Evolutionary conservation across 768 basidiomycete species (phyloP).

Genomic region (Collybia mongolica): DNA sequence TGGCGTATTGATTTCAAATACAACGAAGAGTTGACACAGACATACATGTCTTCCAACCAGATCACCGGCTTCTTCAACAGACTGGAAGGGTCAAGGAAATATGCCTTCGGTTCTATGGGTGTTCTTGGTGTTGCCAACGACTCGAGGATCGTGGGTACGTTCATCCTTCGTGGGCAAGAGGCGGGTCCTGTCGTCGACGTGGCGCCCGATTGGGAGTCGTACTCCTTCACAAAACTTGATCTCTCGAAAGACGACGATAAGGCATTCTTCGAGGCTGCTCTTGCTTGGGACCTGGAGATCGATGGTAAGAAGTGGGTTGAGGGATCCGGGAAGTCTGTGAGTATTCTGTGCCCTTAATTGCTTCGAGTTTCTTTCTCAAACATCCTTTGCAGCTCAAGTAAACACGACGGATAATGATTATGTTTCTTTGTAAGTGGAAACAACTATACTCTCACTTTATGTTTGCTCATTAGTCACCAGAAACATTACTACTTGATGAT

Average conservation of each 20-base stretch:
- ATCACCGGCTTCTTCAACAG: constrained; percentile 97
- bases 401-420: not conserved
- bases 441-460: too few relatives aligned
- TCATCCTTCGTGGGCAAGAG: constrained; percentile 84
- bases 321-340: not conserved
- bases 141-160: constrained; percentile 76
- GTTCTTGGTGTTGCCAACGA: constrained; percentile 82
- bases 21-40: constrained; percentile 59
- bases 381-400: not conserved
- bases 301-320: constrained; percentile 3
- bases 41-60: constrained; percentile 95
- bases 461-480: too few relatives aligned
- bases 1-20: constrained; percentile 80
- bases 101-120: constrained; percentile 91
- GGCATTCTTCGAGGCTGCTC: constrained; percentile 77
- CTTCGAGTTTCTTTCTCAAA: not conserved
- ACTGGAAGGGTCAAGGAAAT: constrained; percentile 94
- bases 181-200: constrained; percentile 66
- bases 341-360: not conserved
- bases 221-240: constrained; percentile 77
- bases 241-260: constrained; percentile 73
- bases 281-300: constrained; percentile 2
- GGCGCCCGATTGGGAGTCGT: constrained; percentile 93
- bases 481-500: too few relatives aligned
- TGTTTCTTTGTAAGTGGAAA: too few relatives aligned